A percentile compares a stretch with the other conserved stretches of the same genome.
Conservation (phyloP, 192 early-diverging fungal species). For the Backusella macrospora region DNA sequence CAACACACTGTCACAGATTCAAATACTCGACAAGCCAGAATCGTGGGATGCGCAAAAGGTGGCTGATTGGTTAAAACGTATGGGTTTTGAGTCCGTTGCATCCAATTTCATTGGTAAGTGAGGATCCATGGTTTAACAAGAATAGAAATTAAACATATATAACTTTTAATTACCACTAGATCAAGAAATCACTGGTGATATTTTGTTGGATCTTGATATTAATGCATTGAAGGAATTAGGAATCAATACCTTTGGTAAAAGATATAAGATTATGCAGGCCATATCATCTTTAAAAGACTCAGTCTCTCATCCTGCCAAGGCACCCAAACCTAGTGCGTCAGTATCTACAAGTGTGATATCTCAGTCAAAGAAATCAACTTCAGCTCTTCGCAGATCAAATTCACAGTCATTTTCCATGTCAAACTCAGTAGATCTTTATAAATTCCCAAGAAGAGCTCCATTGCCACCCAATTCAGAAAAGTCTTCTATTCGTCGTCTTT, state of each 20-base stretch:
- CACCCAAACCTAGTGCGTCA: slow-evolving; percentile 14
- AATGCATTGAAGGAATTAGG: slow-evolving; percentile 69
- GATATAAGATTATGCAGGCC: slow-evolving; percentile 67
- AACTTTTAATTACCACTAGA: slow-evolving; percentile 39
- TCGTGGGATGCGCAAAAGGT: slow-evolving; percentile 63
- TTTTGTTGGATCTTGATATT: slow-evolving; percentile 63
- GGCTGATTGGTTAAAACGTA: slow-evolving; percentile 55
- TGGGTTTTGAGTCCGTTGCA: slow-evolving; percentile 51
- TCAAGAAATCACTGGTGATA: slow-evolving; percentile 68
- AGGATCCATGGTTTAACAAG: background rate
- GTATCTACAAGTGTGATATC: slow-evolving; percentile 19
- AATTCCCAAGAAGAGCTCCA: slow-evolving; percentile 39
- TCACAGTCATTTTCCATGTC: slow-evolving; percentile 3
- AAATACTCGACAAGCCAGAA: slow-evolving; percentile 40
- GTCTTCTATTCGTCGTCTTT: background rate
- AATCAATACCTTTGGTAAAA: slow-evolving; percentile 63
- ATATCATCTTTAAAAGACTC: slow-evolving; percentile 54
- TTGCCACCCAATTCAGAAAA: slow-evolving; percentile 22
- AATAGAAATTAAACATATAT: background rate
- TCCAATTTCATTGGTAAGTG: slow-evolving; percentile 55
- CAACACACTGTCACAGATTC: slow-evolving; percentile 21
- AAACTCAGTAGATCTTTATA: slow-evolving; percentile 22
- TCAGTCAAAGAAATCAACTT: background rate
- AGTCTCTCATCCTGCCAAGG: background rate
- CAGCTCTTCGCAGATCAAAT: slow-evolving; percentile 8